A percentile compares a stretch with the other conserved stretches of the same genome.
Conservation (phyloP, 2,329 filamentous ascomycete genomes). For the Diaporthe longicolla region DNA sequence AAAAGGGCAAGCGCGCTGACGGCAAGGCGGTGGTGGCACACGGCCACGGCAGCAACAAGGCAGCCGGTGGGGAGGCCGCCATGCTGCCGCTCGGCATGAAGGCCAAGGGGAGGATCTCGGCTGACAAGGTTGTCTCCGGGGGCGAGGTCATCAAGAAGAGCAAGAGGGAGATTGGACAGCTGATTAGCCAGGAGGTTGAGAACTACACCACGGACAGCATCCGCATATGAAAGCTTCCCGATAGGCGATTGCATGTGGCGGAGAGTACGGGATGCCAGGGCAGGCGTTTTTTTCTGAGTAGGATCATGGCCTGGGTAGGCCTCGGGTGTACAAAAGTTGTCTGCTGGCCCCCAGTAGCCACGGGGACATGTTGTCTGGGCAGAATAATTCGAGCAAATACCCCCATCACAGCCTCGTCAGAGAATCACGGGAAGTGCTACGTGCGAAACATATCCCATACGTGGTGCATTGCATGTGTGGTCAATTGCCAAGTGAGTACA, state of each 20-base stretch:
- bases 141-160: conserved; percentile 80
- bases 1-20: conserved; percentile 38
- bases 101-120: conserved; percentile 64
- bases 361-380: background rate
- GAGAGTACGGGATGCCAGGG: background rate
- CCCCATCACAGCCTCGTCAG: background rate
- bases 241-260: conserved; percentile 34
- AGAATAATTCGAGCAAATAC: conserved; percentile 27
- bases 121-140: conserved; percentile 73
- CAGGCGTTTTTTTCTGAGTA: background rate
- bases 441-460: background rate
- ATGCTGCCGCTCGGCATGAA: conserved; percentile 82
- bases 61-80: conserved; percentile 55
- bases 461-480: background rate
- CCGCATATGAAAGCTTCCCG: conserved; percentile 65
- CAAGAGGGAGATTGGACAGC: conserved; percentile 79
- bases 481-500: background rate
- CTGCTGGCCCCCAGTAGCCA: background rate
- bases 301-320: conserved; percentile 8
- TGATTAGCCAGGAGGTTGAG: conserved; percentile 84
- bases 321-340: conserved; percentile 17
- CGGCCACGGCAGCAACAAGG: conserved; percentile 33
- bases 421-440: background rate
- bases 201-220: conserved; percentile 89
- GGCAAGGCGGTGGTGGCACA: conserved; percentile 29